Evolutionary conservation across 768 basidiomycete genomes (phyloP).

Genomic region (Termitomyces bulborhizus): DNA sequence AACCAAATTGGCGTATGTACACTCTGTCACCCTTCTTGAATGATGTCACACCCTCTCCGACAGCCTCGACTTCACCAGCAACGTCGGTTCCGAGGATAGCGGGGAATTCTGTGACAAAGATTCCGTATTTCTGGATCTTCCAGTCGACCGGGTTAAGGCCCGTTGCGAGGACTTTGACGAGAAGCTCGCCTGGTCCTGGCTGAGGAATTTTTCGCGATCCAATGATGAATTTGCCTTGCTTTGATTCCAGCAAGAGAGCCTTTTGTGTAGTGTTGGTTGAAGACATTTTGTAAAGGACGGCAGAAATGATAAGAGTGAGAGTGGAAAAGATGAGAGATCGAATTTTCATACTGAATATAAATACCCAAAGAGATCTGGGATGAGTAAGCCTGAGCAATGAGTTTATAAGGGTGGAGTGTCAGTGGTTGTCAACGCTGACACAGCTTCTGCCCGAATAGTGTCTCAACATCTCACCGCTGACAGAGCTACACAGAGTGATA

Average conservation of each 20-base stretch:
- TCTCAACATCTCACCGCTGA: neutral
- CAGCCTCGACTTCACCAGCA: conserved; percentile 43
- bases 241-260: conserved; percentile 17
- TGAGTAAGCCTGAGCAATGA: neutral
- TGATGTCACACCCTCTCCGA: conserved; percentile 45
- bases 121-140: conserved; percentile 37
- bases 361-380: neutral
- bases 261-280: conserved; percentile 14
- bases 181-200: conserved; percentile 32
- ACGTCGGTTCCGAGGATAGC: conserved; percentile 42
- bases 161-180: conserved; percentile 32
- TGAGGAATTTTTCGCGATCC: conserved; percentile 10
- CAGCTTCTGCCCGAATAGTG: neutral
- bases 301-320: neutral
- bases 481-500: neutral
- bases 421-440: neutral
- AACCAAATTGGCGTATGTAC: conserved; percentile 21
- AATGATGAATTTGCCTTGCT: conserved; percentile 15
- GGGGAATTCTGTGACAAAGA: conserved; percentile 36
- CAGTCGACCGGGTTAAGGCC: conserved; percentile 48
- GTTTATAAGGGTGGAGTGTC: neutral
- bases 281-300: conserved; percentile 8
- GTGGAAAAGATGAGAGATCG: neutral
- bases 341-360: neutral
- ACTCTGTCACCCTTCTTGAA: conserved; percentile 50